Evolutionary conservation across 805 yeast genomes (phyloP).

Genomic region (Candida gorgasii): DNA sequence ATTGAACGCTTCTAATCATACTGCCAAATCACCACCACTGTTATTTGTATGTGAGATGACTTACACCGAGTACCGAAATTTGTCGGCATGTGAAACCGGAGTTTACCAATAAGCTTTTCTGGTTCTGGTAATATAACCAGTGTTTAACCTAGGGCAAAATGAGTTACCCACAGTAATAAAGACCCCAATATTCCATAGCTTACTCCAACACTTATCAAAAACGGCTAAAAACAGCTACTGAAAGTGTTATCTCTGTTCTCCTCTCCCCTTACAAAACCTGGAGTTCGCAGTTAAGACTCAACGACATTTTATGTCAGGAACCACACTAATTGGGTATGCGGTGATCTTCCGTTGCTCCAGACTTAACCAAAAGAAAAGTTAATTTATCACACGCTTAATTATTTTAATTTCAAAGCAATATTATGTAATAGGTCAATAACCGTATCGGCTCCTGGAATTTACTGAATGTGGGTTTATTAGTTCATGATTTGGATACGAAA

Average conservation of each 20-base stretch:
- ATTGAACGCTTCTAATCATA: no score
- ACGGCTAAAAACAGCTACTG: no score
- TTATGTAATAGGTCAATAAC: background rate
- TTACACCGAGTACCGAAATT: conserved; percentile 5
- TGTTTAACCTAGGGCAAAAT: no score
- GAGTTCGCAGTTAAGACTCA: conserved; percentile 2
- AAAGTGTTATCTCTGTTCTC: no score
- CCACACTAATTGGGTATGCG: background rate
- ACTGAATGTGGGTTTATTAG: background rate
- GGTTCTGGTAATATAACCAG: no score
- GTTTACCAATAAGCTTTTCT: no score
- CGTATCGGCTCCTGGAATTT: conserved; percentile 8
- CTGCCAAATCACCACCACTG: background rate
- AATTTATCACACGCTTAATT: conserved; percentile 5
- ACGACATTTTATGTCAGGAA: conserved; percentile 7
- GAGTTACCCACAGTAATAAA: no score
- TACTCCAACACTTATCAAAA: background rate
- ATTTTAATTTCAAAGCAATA: conserved; percentile 3
- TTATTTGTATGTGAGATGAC: background rate
- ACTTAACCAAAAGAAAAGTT: conserved; percentile 3
- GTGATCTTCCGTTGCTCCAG: conserved; percentile 6
- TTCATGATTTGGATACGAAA: no score
- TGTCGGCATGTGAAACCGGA: conserved; percentile 6
- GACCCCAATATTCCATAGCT: no score
- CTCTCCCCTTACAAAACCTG: background rate